Evolutionary conservation across 257 asterid species (phyloP).

Genomic region (Anisodus tanguticus): DNA sequence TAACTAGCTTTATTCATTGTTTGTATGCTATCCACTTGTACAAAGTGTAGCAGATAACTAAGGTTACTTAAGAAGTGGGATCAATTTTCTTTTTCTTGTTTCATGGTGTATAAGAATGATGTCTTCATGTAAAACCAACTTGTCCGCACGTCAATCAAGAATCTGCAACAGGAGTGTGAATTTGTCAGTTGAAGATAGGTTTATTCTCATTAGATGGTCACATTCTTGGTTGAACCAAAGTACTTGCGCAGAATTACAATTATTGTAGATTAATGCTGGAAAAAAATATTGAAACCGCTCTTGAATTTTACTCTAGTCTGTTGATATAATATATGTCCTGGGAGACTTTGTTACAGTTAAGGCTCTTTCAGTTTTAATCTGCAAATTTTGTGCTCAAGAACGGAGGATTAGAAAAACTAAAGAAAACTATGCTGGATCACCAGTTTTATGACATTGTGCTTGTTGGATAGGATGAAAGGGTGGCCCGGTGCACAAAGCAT

Average conservation of each 20-base stretch:
- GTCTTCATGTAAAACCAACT: conserved; percentile 17
- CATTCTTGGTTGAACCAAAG: no score
- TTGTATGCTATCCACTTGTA: conserved; percentile 27
- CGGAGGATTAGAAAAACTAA: background rate
- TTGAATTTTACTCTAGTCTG: background rate
- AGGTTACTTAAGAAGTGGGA: background rate
- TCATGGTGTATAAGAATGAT: background rate
- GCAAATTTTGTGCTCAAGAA: conserved; percentile 18
- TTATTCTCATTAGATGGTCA: background rate
- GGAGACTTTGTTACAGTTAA: background rate
- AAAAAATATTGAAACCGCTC: background rate
- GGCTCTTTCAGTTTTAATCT: background rate
- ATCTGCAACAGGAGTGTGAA: conserved; percentile 11
- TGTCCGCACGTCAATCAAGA: background rate
- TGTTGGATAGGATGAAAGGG: background rate
- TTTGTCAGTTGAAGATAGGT: background rate
- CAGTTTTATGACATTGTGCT: background rate
- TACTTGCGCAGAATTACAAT: background rate
- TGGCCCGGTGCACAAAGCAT: no score
- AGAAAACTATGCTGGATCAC: background rate
- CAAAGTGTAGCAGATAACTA: background rate
- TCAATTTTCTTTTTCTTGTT: background rate
- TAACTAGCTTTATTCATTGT: background rate
- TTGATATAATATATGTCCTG: background rate
- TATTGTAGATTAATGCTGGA: conserved; percentile 11